phyloP scores from a whole-genome alignment of 768 basidiomycete genomes.

The Psilocybe sp. region DNA sequence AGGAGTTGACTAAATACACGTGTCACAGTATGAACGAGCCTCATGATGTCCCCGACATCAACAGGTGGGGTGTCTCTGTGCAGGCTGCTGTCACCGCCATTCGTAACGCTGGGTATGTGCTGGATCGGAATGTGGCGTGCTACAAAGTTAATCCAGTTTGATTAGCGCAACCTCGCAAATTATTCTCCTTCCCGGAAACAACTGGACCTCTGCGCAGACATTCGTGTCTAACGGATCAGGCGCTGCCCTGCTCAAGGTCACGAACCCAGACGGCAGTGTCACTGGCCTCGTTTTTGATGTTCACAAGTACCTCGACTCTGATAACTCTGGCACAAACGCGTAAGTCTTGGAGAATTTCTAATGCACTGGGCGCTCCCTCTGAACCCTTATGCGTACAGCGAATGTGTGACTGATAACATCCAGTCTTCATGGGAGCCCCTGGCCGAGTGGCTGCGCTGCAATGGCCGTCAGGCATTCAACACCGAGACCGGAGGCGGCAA shows the following conservation, averaged over 20 bases:
- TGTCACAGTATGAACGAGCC: slow-evolving; percentile 58
- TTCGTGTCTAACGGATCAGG: slow-evolving; percentile 53
- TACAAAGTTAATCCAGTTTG: not conserved
- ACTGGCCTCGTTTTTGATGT: slow-evolving; percentile 55
- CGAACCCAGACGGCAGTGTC: slow-evolving; percentile 43
- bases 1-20: not conserved
- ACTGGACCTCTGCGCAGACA: slow-evolving; percentile 51
- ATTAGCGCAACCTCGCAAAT: slow-evolving; percentile 49
- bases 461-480: slow-evolving; percentile 56
- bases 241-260: slow-evolving; percentile 41
- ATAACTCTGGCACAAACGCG: slow-evolving; percentile 37
- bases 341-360: slow-evolving; percentile 6
- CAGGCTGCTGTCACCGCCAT: slow-evolving; percentile 68
- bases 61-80: slow-evolving; percentile 46
- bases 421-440: slow-evolving; percentile 43
- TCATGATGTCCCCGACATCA: slow-evolving; percentile 52
- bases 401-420: slow-evolving; percentile 56
- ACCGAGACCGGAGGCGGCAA: slow-evolving; percentile 64
- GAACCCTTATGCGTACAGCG: slow-evolving; percentile 13
- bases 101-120: slow-evolving; percentile 44
- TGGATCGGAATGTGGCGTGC: not conserved
- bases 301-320: slow-evolving; percentile 60
- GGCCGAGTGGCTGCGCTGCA: slow-evolving; percentile 43
- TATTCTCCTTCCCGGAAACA: slow-evolving; percentile 60
- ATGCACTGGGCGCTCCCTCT: not conserved